A percentile compares a stretch with the other conserved stretches of the same genome.
Conservation (phyloP, 345 rosid genomes). For the Eutrema yunnanense region DNA sequence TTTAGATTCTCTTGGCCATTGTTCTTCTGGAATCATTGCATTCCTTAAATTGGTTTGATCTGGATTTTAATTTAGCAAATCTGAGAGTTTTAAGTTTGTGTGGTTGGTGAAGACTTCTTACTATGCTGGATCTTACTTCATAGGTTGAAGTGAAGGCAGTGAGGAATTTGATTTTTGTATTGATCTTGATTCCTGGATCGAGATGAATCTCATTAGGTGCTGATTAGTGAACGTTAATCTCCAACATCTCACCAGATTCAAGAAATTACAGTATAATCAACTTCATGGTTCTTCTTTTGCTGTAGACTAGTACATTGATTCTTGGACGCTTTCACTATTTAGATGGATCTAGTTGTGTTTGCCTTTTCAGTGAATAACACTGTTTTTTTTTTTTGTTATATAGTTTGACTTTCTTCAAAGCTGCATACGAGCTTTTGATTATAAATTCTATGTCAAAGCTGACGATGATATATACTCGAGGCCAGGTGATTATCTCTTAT, state of each 20-base stretch:
- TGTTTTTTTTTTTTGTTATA: background rate
- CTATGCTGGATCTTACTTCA: background rate
- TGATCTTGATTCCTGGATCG: background rate
- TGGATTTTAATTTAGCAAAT: background rate
- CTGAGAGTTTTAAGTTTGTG: background rate
- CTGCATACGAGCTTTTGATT: conserved; percentile 77
- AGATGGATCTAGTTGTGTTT: background rate
- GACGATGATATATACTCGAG: conserved; percentile 91
- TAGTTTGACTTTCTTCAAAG: conserved; percentile 87
- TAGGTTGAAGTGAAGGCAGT: background rate
- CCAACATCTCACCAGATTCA: background rate
- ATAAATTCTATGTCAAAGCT: conserved; percentile 87
- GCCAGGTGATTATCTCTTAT: conserved; percentile 53
- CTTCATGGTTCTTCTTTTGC: background rate
- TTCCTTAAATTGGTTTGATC: background rate
- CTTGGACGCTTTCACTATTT: background rate
- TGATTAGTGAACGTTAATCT: background rate
- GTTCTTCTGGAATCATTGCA: background rate
- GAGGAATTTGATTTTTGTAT: background rate
- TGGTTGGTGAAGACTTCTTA: background rate
- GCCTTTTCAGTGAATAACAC: background rate
- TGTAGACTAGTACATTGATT: background rate
- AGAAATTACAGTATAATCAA: background rate
- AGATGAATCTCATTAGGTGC: background rate
- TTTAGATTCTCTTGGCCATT: background rate